Percentiles rank a stretch among this genome's conserved stretches.
Conservation (phyloP, 257 asterid genomes). For the Cinchona pubescens region DNA sequence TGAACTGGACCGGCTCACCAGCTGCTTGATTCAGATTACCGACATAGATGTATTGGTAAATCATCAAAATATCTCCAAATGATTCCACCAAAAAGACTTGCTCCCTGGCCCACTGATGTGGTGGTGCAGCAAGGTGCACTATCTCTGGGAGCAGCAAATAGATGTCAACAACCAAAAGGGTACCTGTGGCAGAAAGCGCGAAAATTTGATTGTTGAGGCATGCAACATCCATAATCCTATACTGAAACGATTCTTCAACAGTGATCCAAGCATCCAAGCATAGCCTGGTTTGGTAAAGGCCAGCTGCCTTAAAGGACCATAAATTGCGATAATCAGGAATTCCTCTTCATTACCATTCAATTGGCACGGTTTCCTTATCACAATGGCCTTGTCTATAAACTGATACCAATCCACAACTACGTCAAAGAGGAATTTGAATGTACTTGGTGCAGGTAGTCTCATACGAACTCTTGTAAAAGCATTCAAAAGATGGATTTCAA, state of each 20-base stretch:
- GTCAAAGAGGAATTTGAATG: slow-evolving; percentile 4
- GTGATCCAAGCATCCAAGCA: slow-evolving; percentile 17
- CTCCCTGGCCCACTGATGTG: slow-evolving; percentile 10
- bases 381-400: slow-evolving; percentile 20
- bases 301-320: slow-evolving; percentile 13
- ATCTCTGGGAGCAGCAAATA: slow-evolving; percentile 1
- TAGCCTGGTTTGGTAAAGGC: slow-evolving; percentile 27
- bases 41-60: neutral
- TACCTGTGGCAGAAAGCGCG: slow-evolving; percentile 21
- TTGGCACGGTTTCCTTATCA: slow-evolving; percentile 13
- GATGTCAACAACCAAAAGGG: slow-evolving; percentile 16
- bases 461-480: slow-evolving; percentile 18
- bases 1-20: slow-evolving; percentile 16
- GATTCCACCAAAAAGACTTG: slow-evolving; percentile 29
- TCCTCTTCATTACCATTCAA: neutral
- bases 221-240: slow-evolving; percentile 14
- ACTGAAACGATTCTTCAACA: slow-evolving; percentile 5
- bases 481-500: slow-evolving; percentile 21
- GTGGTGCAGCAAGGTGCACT: slow-evolving; percentile 8
- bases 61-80: slow-evolving; percentile 22
- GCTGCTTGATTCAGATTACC: neutral
- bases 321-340: slow-evolving; percentile 13
- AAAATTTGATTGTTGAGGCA: slow-evolving; percentile 23
- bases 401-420: slow-evolving; percentile 9
- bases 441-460: slow-evolving; percentile 17